Evolutionary conservation across 129 eudicot genomes (phyloP), one percentile per base, ranked within the genome.

Genomic region (Ambrosia artemisiifolia): DNA sequence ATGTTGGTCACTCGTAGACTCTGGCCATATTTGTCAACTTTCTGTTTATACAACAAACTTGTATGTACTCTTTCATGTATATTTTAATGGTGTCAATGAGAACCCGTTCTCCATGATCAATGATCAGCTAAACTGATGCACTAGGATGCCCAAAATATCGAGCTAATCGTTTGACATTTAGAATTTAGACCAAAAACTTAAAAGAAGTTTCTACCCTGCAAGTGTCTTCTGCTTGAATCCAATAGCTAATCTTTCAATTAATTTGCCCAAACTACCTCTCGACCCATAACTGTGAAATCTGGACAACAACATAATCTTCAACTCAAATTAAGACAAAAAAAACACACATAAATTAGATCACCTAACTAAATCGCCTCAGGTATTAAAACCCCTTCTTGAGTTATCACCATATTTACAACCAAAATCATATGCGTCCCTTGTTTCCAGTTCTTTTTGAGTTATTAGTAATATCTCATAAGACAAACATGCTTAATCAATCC

Each of bases 191-290:
- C 62, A 14, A 51, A 38, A 70, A 72, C 17, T 42, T 5, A 47
- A 67, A n/a, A 40, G 28, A 65, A 30, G 3, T 20, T 75, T 63
- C 85, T 88, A 91, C 53, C 88, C 77, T 72, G 89, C 96, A 36
- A 94, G 88, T 49, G 99, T 66, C 75, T 84, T 90, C 83, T 94
- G 99, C 70, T 74, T 86, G 79, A 90, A 94, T 19, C 99, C 99
- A 51, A 79, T 53, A 79, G 75, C 79, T 80, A 83, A 56, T 69
- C 99, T 82, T 62, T 90, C 97, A 1, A 83, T 57, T 71, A 90
- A 55, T 79, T 88, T 94, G n/a, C n/a, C n/a, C n/a, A n/a, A n/a
- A n/a, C n/a, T n/a, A n/a, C n/a, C 28, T 24, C 28, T 24, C 28
- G 28, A 24, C 28, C 28, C 28, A 24, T 24, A 24, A 1, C 28